These are phyloP conservation scores for Solanum hybrid DNA, from an alignment of 305 asterid species.

Conservation along the genomic window DNA sequence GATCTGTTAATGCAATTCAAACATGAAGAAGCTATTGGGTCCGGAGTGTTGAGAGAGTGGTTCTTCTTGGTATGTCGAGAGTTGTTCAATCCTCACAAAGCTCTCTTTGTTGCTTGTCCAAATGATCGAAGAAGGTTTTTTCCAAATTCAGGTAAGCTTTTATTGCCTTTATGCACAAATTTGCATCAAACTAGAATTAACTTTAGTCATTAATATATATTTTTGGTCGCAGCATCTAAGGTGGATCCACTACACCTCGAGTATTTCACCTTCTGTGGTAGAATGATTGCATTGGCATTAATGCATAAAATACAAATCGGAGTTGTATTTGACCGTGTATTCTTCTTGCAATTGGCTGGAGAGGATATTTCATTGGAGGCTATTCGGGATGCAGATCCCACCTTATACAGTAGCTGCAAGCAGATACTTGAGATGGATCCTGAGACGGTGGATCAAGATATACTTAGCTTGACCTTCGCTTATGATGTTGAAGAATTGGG, in stretches of 20 bases:
- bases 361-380: constrained; percentile 55
- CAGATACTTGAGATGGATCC: constrained; percentile 83
- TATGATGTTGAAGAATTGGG: constrained; percentile 80
- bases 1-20: neutral
- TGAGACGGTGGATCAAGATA: constrained; percentile 64
- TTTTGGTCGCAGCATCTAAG: constrained; percentile 55
- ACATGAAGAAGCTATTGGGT: neutral
- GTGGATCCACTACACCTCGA: constrained; percentile 83
- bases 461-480: constrained; percentile 61
- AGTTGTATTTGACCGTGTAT: constrained; percentile 70
- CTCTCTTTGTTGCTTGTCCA: neutral
- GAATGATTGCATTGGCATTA: constrained; percentile 81
- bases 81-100: neutral
- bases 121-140: constrained; percentile 21
- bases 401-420: constrained; percentile 74
- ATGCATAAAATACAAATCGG: constrained; percentile 86
- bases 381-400: constrained; percentile 74
- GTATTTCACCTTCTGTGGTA: constrained; percentile 72
- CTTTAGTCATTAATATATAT: neutral
- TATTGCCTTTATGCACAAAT: neutral
- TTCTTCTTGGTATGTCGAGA: neutral
- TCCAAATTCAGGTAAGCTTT: constrained; percentile 18
- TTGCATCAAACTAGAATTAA: neutral
- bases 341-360: constrained; percentile 68
- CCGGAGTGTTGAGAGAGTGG: neutral